Evolutionary conservation across 352 stramenopile genomes (phyloP).

Genomic region (Globisporangium camurandrum): DNA sequence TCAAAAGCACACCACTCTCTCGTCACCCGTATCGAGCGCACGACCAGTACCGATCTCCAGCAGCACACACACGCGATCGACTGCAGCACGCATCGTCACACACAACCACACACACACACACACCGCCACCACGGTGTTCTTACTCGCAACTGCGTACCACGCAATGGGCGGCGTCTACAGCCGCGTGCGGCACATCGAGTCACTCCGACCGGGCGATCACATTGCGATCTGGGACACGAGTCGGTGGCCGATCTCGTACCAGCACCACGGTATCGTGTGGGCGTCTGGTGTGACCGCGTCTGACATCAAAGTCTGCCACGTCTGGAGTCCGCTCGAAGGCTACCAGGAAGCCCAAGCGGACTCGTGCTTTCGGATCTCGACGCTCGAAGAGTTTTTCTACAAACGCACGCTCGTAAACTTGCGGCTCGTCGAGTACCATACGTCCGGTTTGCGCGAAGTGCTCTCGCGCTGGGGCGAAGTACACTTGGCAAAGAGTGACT

Average conservation of each 20-base stretch:
- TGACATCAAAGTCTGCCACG: slow-evolving; percentile 75
- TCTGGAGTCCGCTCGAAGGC: slow-evolving; percentile 74
- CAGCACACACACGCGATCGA: neutral
- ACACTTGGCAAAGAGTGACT: slow-evolving; percentile 71
- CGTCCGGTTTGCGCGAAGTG: slow-evolving; percentile 67
- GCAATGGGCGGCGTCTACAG: slow-evolving; percentile 75
- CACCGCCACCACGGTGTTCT: slow-evolving; percentile 6
- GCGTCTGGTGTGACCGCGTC: slow-evolving; percentile 49
- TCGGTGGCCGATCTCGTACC: slow-evolving; percentile 80
- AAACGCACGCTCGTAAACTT: slow-evolving; percentile 51
- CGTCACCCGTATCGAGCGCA: neutral
- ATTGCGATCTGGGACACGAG: slow-evolving; percentile 83
- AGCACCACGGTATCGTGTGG: slow-evolving; percentile 84
- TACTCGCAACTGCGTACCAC: slow-evolving; percentile 9
- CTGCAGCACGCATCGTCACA: neutral
- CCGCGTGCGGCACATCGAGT: slow-evolving; percentile 62
- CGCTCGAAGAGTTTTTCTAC: slow-evolving; percentile 75
- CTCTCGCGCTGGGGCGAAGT: slow-evolving; percentile 82
- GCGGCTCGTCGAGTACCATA: slow-evolving; percentile 83
- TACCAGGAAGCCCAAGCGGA: slow-evolving; percentile 73
- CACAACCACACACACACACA: neutral
- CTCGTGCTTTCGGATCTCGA: slow-evolving; percentile 83
- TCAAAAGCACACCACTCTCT: too few relatives aligned
- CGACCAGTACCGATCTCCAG: neutral
- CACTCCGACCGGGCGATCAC: slow-evolving; percentile 74